Base-by-base conservation (phyloP, 2,329 filamentous ascomycete genomes). In the Byssoonygena ceratinophila region DNA sequence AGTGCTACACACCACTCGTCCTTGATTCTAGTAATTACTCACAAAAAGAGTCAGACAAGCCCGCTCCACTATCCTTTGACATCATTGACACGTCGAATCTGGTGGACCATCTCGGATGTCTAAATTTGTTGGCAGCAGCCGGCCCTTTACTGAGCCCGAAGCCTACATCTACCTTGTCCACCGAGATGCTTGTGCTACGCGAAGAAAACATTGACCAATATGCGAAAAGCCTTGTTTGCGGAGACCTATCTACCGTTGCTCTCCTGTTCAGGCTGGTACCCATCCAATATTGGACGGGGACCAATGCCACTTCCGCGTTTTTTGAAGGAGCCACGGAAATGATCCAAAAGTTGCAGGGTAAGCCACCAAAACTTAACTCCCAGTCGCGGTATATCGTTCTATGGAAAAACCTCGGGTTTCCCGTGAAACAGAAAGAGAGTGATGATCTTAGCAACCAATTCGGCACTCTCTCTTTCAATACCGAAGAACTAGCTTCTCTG, bases 51-150 rank as follows among this genome's bases (percentile, higher is more conserved):
- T 4, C 3, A n/a, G 44, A 16, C 31, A 44, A n/a, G 60, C 46
- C 51, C 12, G 73, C 68, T 0, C 74, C 76, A 0, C 63, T 57
- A 3, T 41, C 51, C 2, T 83, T 82, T 58, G 73, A 81, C 59
- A 66, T 76, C 3, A 76, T 83, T 51, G 78, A 83, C 55, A 79
- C 77, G 0, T 78, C 62, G 51, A 74, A 73, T 49, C 62, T 78
- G 9, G 60, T 66, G 1, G 73, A 76, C 52, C 66, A 71, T 46
- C 18, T 74, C 6, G 75, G 74, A 16, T 53, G 61, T 9, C 53
- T 78, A 7, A 76, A 76, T 55, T 9, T 78, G 14, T 58, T 79
- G 4, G 60, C 72, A 14, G 69, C 77, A 0, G 63, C 73, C 0
- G 58, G 65, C 0, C 76, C 77, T 1, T 57, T 83, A 7, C 65